These are phyloP conservation scores for Erysimum pusillum DNA, from an alignment of 441 rosid genomes.

Conservation along the genomic window DNA sequence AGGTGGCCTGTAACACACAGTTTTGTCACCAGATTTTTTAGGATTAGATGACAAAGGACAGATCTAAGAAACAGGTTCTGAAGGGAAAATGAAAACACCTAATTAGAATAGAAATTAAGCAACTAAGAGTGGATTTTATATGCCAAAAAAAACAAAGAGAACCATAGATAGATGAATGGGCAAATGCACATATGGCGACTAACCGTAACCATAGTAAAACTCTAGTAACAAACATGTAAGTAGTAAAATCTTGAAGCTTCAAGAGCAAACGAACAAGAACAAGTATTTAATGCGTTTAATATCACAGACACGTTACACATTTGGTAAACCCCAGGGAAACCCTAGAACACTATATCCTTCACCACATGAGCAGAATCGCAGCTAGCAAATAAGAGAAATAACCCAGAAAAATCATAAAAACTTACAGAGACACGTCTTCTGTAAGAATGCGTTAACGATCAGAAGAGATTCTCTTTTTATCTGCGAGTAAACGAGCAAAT, in stretches of 20 bases:
- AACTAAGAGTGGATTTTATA: not conserved
- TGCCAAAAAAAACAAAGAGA: not conserved
- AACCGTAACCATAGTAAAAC: not conserved
- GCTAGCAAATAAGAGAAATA: not conserved
- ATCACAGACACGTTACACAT: not conserved
- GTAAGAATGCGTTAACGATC: not conserved
- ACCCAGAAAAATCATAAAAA: not conserved
- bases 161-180: not conserved
- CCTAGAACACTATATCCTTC: not conserved
- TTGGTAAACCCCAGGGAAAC: not conserved
- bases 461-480: not conserved
- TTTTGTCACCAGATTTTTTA: not conserved
- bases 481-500: slow-evolving; percentile 3
- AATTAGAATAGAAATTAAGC: not conserved
- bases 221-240: not conserved
- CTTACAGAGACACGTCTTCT: slow-evolving; percentile 10
- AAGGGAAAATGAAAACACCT: not conserved
- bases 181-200: not conserved
- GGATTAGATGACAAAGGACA: not conserved
- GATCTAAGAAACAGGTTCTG: not conserved
- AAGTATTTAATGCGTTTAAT: not conserved
- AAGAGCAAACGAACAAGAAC: not conserved
- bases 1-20: slow-evolving; percentile 32
- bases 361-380: not conserved
- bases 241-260: not conserved